These are phyloP conservation scores for Thinopyrum obtusiflorum DNA, from an alignment of 202 grass and related monocot genomes.

Conservation along the genomic window DNA sequence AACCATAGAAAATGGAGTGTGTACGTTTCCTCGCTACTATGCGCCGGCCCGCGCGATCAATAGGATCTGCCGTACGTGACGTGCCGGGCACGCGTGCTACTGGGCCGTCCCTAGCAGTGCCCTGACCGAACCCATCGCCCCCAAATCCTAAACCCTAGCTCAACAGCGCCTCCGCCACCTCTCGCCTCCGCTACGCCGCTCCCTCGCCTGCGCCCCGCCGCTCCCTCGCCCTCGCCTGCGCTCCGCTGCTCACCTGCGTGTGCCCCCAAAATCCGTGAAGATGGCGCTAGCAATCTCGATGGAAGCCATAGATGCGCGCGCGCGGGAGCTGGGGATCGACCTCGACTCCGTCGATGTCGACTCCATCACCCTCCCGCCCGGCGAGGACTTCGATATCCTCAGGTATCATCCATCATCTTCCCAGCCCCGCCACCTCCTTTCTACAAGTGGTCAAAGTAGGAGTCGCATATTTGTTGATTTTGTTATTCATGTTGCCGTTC, in stretches of 20 bases:
- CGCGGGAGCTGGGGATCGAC: constrained; percentile 44
- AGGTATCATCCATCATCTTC: constrained; percentile 32
- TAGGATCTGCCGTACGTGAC: no score
- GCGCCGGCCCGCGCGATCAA: no score
- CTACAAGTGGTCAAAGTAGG: no score
- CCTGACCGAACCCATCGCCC: no score
- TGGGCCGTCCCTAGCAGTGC: no score
- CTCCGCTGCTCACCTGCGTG: neutral
- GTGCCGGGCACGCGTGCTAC: no score
- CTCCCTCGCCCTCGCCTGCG: neutral
- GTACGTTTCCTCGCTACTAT: no score
- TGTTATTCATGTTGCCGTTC: neutral
- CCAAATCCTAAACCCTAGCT: no score
- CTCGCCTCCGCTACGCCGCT: neutral
- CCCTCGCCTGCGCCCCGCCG: no score
- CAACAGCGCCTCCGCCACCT: no score
- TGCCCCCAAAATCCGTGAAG: neutral
- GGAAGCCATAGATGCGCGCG: constrained; percentile 54
- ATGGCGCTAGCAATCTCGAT: constrained; percentile 63
- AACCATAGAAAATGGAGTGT: no score
- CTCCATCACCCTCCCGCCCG: constrained; percentile 55
- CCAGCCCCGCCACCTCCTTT: neutral
- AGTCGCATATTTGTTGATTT: neutral
- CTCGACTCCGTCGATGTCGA: constrained; percentile 62
- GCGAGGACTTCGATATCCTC: constrained; percentile 67